These are phyloP conservation scores for Barnettozyma salicaria DNA, from an alignment of 805 yeast species.

Conservation along the genomic window DNA sequence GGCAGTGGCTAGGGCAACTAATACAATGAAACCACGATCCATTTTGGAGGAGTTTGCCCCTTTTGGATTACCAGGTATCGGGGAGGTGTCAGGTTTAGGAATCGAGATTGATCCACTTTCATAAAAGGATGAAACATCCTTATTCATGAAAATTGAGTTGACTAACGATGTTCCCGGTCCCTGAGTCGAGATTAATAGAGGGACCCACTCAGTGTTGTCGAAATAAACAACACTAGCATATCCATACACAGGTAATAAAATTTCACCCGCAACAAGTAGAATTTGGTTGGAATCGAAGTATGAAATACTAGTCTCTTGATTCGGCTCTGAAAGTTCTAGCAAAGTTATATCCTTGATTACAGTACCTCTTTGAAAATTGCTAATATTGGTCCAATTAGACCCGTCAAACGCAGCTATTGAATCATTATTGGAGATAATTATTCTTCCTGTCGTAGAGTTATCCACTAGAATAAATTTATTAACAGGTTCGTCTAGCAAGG, in stretches of 20 bases:
- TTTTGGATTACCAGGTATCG: constrained; percentile 14
- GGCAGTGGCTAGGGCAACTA: constrained; percentile 63
- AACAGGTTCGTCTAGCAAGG: constrained; percentile 23
- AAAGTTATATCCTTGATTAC: constrained; percentile 42
- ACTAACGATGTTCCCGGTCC: constrained; percentile 21
- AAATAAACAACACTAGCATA: constrained; percentile 53
- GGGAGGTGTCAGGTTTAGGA: constrained; percentile 9
- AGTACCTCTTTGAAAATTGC: constrained; percentile 28
- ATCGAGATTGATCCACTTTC: constrained; percentile 25
- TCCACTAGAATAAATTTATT: constrained; percentile 43
- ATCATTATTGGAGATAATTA: constrained; percentile 37
- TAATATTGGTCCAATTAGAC: constrained; percentile 41
- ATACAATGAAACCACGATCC: constrained; percentile 57
- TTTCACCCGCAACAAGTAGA: constrained; percentile 52
- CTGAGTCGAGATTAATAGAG: constrained; percentile 44
- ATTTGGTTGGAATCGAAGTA: constrained; percentile 40
- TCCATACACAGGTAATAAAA: constrained; percentile 47
- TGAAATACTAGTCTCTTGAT: constrained; percentile 28
- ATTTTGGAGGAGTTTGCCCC: constrained; percentile 21
- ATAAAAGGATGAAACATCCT: constrained; percentile 31
- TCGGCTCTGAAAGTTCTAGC: constrained; percentile 30
- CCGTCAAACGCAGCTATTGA: constrained; percentile 39
- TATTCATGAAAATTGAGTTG: constrained; percentile 32
- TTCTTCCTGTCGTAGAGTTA: constrained; percentile 35
- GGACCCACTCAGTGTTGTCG: constrained; percentile 64